phyloP scores from a whole-genome alignment of 2,329 filamentous ascomycete species.

The Phaeosphaeria sp. region DNA sequence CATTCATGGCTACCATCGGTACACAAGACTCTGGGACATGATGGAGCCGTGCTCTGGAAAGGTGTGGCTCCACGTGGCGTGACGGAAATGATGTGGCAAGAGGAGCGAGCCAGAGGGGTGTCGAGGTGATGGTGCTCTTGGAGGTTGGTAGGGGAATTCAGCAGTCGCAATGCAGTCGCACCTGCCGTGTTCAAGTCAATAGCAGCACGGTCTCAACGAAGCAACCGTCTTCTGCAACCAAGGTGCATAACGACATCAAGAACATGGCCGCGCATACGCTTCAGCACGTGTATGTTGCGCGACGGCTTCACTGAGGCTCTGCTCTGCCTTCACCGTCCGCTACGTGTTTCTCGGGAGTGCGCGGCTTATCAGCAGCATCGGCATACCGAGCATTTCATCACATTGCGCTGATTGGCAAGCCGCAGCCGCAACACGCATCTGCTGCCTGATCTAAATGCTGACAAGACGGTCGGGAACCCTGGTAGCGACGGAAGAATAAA shows the following conservation, averaged over 20 bases:
- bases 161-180: background rate
- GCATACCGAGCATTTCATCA: conserved; percentile 19
- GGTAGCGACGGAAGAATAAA: background rate
- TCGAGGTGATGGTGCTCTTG: background rate
- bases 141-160: background rate
- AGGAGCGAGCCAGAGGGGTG: background rate
- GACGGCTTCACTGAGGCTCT: background rate
- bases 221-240: background rate
- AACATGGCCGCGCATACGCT: background rate
- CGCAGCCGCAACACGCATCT: conserved; percentile 9
- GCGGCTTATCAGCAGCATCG: conserved; percentile 9
- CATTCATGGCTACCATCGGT: background rate
- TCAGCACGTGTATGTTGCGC: background rate
- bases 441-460: conserved; percentile 23
- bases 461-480: background rate
- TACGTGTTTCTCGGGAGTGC: conserved; percentile 16
- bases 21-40: background rate
- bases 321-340: background rate
- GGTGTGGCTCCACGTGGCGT: background rate
- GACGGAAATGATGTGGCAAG: background rate
- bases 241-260: background rate
- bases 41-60: background rate
- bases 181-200: background rate
- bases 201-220: background rate
- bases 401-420: conserved; percentile 18